A percentile compares a stretch with the other conserved stretches of the same genome.
phyloP scores from a whole-genome alignment of 805 yeast species.

The Sugiyamaella mastotermitis region DNA sequence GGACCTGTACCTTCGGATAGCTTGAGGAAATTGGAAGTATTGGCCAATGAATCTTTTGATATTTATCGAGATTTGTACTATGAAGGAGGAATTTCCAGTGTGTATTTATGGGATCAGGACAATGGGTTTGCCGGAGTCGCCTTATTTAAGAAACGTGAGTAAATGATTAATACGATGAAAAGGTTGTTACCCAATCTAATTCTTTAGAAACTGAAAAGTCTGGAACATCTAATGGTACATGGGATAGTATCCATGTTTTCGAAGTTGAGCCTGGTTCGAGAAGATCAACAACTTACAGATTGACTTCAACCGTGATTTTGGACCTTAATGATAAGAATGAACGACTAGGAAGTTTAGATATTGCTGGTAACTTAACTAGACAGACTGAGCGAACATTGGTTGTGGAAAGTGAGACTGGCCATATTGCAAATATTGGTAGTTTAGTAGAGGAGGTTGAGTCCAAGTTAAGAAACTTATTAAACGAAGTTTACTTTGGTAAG shows the following conservation, averaged over 20 bases:
- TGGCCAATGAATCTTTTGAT: slow-evolving; percentile 87
- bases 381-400: slow-evolving; percentile 54
- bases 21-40: slow-evolving; percentile 67
- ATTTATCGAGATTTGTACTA: slow-evolving; percentile 89
- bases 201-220: slow-evolving; percentile 4
- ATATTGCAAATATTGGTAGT: slow-evolving; percentile 79
- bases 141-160: slow-evolving; percentile 59
- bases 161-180: background rate
- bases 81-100: slow-evolving; percentile 89
- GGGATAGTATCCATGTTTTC: slow-evolving; percentile 95
- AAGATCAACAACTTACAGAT: slow-evolving; percentile 48
- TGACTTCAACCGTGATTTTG: slow-evolving; percentile 84
- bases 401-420: slow-evolving; percentile 51
- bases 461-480: slow-evolving; percentile 77
- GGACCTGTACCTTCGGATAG: slow-evolving; percentile 67
- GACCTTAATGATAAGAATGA: slow-evolving; percentile 46
- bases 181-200: slow-evolving; percentile 1
- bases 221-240: slow-evolving; percentile 41
- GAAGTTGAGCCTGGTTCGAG: slow-evolving; percentile 48
- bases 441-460: slow-evolving; percentile 84
- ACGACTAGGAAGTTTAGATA: slow-evolving; percentile 36
- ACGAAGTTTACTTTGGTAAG: slow-evolving; percentile 93
- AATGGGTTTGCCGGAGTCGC: slow-evolving; percentile 90
- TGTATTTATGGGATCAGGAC: slow-evolving; percentile 84
- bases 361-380: slow-evolving; percentile 82